Percentiles rank a stretch among this genome's conserved stretches.
These are phyloP conservation scores for Fusarium secorum DNA, from an alignment of 2,329 filamentous ascomycete species.

Conservation along the genomic window DNA sequence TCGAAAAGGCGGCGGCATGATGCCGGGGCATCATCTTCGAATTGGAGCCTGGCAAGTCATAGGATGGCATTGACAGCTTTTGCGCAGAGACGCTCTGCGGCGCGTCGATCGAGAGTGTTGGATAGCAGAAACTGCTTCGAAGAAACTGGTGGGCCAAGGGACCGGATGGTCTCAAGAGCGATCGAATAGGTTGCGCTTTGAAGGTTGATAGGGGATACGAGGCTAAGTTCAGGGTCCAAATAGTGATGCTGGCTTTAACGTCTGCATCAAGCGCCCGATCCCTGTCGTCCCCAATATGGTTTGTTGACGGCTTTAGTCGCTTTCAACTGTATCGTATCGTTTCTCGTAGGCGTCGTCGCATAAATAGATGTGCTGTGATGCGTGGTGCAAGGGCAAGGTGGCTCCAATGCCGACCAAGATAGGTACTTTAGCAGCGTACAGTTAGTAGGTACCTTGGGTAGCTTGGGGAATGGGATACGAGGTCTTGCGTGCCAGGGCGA, in stretches of 20 bases:
- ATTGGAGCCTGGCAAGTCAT: constrained; percentile 42
- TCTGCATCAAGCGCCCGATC: background rate
- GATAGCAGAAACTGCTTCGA: background rate
- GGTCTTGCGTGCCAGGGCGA: constrained; percentile 33
- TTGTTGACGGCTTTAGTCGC: background rate
- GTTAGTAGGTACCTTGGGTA: background rate
- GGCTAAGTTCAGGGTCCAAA: background rate
- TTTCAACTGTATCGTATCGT: constrained; percentile 2
- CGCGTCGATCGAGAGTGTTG: constrained; percentile 20
- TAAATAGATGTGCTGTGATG: background rate
- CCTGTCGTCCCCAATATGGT: background rate
- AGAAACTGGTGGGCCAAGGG: background rate
- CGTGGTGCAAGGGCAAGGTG: constrained; percentile 32
- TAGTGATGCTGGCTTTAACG: constrained; percentile 6
- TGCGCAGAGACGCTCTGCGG: constrained; percentile 35
- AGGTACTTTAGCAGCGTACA: background rate
- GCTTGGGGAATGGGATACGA: constrained; percentile 34
- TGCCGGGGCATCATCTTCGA: constrained; percentile 86
- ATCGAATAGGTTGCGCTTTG: constrained; percentile 4
- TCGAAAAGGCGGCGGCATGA: constrained; percentile 76
- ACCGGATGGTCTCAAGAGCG: background rate
- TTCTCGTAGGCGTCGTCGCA: constrained; percentile 13
- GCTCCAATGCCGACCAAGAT: constrained; percentile 31
- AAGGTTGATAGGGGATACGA: constrained; percentile 17
- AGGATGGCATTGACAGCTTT: constrained; percentile 41